Percentiles rank a stretch among this genome's conserved stretches.
phyloP scores from a whole-genome alignment of 108 stramenopile genomes.

The Schizochytrium sp. region DNA sequence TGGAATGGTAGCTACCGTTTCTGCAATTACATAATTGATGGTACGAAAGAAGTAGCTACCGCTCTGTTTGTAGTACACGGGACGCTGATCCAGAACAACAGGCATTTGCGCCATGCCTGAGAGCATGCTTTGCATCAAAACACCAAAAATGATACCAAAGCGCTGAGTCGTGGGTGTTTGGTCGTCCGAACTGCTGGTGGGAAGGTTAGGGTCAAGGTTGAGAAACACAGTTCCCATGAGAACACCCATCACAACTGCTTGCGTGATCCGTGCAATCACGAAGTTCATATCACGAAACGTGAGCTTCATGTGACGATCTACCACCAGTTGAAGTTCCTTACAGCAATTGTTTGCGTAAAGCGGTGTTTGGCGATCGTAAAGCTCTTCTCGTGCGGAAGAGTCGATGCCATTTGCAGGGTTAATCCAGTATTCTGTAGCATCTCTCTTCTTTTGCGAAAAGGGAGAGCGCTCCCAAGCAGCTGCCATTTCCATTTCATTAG shows the following conservation, averaged over 20 bases:
- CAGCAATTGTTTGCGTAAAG: constrained; percentile 66
- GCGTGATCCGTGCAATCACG: not conserved
- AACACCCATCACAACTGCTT: constrained; percentile 30
- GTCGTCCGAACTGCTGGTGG: not conserved
- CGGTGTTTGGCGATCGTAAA: constrained; percentile 62
- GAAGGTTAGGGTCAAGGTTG: not conserved
- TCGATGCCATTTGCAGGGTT: not conserved
- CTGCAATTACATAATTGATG: constrained; percentile 51
- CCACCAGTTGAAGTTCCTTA: not conserved
- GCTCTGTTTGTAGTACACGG: constrained; percentile 67
- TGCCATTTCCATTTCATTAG: not conserved
- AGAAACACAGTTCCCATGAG: constrained; percentile 60
- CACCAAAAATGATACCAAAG: not conserved
- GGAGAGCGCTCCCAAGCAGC: not conserved
- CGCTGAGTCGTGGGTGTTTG: constrained; percentile 40
- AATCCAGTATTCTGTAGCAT: not conserved
- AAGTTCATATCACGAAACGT: constrained; percentile 39
- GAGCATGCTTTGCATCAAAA: constrained; percentile 13
- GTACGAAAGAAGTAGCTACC: constrained; percentile 77
- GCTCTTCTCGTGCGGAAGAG: not conserved
- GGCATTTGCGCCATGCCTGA: constrained; percentile 18
- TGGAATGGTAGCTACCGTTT: not conserved
- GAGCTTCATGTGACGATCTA: constrained; percentile 44
- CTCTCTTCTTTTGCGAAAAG: not conserved
- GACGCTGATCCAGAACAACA: not conserved